Conservation (phyloP, 495 filamentous ascomycete genomes). For the Neurospora sp. region DNA sequence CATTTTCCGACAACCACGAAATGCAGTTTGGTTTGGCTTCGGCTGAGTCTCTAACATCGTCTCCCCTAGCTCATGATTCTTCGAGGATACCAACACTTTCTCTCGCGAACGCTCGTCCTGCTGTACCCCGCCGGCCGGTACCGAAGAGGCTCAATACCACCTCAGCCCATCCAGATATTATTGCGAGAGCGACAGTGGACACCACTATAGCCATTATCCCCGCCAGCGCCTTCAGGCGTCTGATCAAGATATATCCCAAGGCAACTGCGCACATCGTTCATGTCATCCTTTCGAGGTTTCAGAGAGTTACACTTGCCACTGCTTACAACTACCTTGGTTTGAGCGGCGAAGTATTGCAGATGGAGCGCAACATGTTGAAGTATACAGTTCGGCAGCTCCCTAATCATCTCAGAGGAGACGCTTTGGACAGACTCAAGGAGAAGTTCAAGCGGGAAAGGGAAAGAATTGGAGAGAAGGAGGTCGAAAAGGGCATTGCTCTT, state of each 20-base stretch:
- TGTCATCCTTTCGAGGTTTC: conserved; percentile 87
- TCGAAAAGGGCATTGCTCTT: conserved; percentile 87
- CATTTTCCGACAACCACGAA: conserved; percentile 26
- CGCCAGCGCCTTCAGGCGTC: conserved; percentile 82
- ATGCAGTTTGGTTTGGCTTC: conserved; percentile 8
- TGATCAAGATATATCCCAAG: conserved; percentile 92
- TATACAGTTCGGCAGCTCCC: conserved; percentile 88
- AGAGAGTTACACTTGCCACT: conserved; percentile 88
- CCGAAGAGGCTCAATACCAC: conserved; percentile 43
- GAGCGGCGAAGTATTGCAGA: conserved; percentile 80
- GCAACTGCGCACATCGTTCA: conserved; percentile 96
- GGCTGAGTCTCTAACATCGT: conserved; percentile 12
- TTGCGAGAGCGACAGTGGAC: conserved; percentile 91
- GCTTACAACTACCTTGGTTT: conserved; percentile 89
- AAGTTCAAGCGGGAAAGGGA: conserved; percentile 85
- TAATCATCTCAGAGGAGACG: conserved; percentile 77
- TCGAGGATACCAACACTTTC: conserved; percentile 62
- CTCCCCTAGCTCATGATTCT: conserved; percentile 15
- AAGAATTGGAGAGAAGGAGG: conserved; percentile 72
- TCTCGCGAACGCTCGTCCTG: conserved; percentile 41
- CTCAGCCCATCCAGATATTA: conserved; percentile 93
- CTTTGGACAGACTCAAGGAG: conserved; percentile 79
- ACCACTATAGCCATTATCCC: conserved; percentile 98
- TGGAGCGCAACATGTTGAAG: conserved; percentile 82
- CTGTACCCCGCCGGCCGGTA: conserved; percentile 20